Conservation (phyloP, 2,329 filamentous ascomycete genomes). For the Xylaria sp. region DNA sequence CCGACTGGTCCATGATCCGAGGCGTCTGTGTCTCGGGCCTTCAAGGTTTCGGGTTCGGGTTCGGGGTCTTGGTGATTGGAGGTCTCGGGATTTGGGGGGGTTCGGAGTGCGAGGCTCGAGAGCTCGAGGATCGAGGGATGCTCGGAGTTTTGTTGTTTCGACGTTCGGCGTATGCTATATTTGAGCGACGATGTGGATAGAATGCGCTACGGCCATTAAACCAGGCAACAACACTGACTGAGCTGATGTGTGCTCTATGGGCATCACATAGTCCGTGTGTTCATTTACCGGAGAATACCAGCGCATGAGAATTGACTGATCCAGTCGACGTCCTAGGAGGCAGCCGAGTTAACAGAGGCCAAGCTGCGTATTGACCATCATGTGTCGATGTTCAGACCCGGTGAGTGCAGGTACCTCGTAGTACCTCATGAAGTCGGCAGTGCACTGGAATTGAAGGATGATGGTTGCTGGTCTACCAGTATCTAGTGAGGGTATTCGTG, state of each 20-base stretch:
- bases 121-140: not conserved
- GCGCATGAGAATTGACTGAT: not conserved
- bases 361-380: not conserved
- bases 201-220: not conserved
- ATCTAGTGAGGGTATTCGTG: not conserved
- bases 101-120: not conserved
- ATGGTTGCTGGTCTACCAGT: not conserved
- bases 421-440: no score
- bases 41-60: not conserved
- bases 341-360: not conserved
- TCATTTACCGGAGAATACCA: not conserved
- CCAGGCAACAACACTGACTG: slow-evolving; percentile 8
- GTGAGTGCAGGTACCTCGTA: not conserved
- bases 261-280: slow-evolving; percentile 10
- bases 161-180: not conserved
- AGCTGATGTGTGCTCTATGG: slow-evolving; percentile 1
- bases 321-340: not conserved
- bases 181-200: not conserved
- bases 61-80: not conserved
- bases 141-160: not conserved
- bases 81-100: not conserved
- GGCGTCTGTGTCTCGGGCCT: not conserved
- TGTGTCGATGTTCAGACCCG: not conserved
- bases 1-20: slow-evolving; percentile 56
- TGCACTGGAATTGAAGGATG: no score